Evolutionary conservation across 768 basidiomycete species (phyloP).

Genomic region (Russula compacta): DNA sequence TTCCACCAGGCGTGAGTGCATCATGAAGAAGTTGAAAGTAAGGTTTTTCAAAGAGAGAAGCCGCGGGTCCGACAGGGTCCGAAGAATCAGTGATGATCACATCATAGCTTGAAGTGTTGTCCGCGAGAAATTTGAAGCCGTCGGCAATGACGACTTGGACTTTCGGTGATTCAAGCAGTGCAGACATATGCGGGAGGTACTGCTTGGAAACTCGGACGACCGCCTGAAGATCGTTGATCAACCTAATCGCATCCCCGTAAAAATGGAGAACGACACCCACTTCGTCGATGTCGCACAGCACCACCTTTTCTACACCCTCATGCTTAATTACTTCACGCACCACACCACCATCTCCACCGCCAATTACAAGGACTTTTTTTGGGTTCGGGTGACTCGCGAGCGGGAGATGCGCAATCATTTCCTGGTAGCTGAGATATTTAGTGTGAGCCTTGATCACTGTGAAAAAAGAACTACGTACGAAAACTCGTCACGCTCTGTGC

Average conservation of each 20-base stretch:
- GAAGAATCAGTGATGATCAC: conserved; percentile 99
- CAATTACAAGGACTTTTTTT: conserved; percentile 91
- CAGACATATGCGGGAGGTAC: conserved; percentile 91
- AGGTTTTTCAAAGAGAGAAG: conserved; percentile 88
- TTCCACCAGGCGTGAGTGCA: conserved; percentile 80
- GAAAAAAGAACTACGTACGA: conserved; percentile 48
- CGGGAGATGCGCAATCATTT: conserved; percentile 99
- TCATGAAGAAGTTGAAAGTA: conserved; percentile 94
- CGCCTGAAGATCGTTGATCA: conserved; percentile 41
- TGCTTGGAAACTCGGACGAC: conserved; percentile 91
- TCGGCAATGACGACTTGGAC: conserved; percentile 87
- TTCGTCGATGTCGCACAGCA: conserved; percentile 97
- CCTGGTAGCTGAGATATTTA: conserved; percentile 68
- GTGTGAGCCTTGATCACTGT: background rate
- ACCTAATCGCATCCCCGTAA: background rate
- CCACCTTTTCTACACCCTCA: conserved; percentile 79
- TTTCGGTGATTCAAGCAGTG: conserved; percentile 65
- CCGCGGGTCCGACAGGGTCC: conserved; percentile 94
- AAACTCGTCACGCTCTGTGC: conserved; percentile 97
- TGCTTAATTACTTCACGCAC: conserved; percentile 97
- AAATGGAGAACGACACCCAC: conserved; percentile 29
- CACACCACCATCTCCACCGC: conserved; percentile 97
- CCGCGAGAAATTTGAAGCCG: conserved; percentile 92
- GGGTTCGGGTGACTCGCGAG: conserved; percentile 94
- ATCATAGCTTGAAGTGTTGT: conserved; percentile 83